phyloP scores from a whole-genome alignment of 768 basidiomycete genomes.

The Macrocybe gigantea region DNA sequence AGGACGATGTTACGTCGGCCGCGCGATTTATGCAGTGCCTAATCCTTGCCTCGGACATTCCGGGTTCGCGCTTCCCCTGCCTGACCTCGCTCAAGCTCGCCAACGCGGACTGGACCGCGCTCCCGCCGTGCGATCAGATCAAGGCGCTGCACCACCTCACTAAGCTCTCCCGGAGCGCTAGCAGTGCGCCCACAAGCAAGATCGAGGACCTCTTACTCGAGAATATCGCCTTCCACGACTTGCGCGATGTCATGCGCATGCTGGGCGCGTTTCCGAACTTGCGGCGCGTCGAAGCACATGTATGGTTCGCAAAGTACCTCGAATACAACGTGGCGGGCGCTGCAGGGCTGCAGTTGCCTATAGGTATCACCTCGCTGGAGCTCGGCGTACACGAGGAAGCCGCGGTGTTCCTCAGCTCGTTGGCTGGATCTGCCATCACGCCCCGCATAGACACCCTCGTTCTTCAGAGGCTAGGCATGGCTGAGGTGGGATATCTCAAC shows the following conservation, averaged over 20 bases:
- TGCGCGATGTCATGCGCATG: constrained; percentile 21
- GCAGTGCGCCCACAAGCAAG: no score
- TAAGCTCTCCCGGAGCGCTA: no score
- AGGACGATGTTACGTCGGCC: not conserved
- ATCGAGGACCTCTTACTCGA: constrained; percentile 6
- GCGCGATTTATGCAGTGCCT: not conserved
- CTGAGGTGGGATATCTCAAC: not conserved
- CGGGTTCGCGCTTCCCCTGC: not conserved
- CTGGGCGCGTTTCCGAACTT: constrained; percentile 15
- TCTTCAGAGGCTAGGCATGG: not conserved
- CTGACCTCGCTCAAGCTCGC: not conserved
- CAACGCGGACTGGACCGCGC: not conserved
- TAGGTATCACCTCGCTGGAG: constrained; percentile 14
- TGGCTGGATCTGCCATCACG: not conserved
- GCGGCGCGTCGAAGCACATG: constrained; percentile 16
- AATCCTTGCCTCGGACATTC: no score
- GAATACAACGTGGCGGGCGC: constrained; percentile 16
- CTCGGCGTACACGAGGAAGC: constrained; percentile 19
- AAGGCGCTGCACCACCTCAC: no score
- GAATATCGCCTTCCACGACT: constrained; percentile 22
- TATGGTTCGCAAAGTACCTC: constrained; percentile 21
- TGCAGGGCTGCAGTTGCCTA: constrained; percentile 7
- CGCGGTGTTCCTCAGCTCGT: constrained; percentile 15
- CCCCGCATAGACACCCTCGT: not conserved
- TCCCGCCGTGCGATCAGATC: no score